A percentile compares a stretch with the other conserved stretches of the same genome.
Conservation (phyloP, 495 filamentous ascomycete genomes). For the Cairneyella variabilis region DNA sequence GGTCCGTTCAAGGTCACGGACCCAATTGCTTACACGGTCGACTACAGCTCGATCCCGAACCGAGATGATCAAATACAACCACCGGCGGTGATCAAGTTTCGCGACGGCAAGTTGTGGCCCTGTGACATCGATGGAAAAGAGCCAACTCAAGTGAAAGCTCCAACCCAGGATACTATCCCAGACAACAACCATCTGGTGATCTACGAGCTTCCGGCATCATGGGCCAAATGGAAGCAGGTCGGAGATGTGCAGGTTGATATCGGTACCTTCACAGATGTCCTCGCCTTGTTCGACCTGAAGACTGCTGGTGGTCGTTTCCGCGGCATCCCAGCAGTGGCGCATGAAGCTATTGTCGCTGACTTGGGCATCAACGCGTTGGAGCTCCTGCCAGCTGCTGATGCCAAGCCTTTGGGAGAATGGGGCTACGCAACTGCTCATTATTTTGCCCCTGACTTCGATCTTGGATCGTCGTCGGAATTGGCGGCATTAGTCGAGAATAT, state of each 20-base stretch:
- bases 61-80: conserved; percentile 19
- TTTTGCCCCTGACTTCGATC: conserved; percentile 28
- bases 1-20: conserved; percentile 23
- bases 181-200: conserved; percentile 31
- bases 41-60: conserved; percentile 16
- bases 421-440: conserved; percentile 32
- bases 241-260: conserved; percentile 23
- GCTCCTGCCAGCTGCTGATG: conserved; percentile 29
- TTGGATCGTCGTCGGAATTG: conserved; percentile 26
- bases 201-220: conserved; percentile 31
- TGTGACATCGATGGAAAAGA: conserved; percentile 29
- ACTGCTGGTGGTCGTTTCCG: conserved; percentile 22
- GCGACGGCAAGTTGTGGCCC: conserved; percentile 26
- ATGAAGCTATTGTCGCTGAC: conserved; percentile 25
- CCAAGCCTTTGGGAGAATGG: conserved; percentile 26
- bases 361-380: conserved; percentile 32
- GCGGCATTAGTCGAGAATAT: conserved; percentile 24
- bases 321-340: conserved; percentile 8
- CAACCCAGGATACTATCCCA: conserved; percentile 22
- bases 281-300: conserved; percentile 26
- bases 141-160: conserved; percentile 4
- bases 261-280: conserved; percentile 31
- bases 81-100: conserved; percentile 27
- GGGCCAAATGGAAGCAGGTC: conserved; percentile 21
- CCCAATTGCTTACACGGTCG: conserved; percentile 29